Base-by-base conservation (phyloP, 805 yeast species). In the Kazachstania kunashirensis region DNA sequence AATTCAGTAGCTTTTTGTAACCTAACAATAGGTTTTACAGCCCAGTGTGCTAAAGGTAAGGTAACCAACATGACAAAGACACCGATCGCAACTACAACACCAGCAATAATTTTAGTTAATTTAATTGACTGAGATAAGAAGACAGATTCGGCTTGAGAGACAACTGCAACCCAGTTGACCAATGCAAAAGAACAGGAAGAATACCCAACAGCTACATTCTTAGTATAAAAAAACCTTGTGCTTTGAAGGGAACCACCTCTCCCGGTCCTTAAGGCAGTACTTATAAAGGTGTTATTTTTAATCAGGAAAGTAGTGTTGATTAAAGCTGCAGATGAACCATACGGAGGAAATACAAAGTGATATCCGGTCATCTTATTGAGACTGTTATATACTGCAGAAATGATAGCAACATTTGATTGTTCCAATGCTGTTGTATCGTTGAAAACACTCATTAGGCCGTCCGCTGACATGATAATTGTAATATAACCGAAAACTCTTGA, bases 11-110 rank as follows among this genome's bases (percentile, higher is more conserved):
- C 95, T 43, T 76, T 75, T 50, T 82, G 85, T 29, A 86, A 65
- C 40, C 77, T 70, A 29, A 84, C 71, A 40, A 86, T 84, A 0
- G 96, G 96, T 44, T 82, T 61, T 5, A 85, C 88, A 24, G 88
- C 85, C 66, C 77, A 81, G 41, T 83, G 85, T 0, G 95, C 85
- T 37, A 86, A 58, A 5, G 92, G 88, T 54, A 85, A 72, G 1
- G 95, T 84, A n/a, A 83, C 54, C 1, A 83, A 42, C 45, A 83
- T 75, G 66, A 84, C 75, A 43, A 80, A 71, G 1, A 65, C 83
- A 3, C 92, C 92, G 15, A 82, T 74, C 1, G 83, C 94, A 26
- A 86, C 63, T 17, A 83, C 84, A 1, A 83, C 79, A 5, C 92
- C 94, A 31, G 78, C 69, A 41, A 84, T 79, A 34, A 86, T 79